Evolutionary conservation across 2,329 filamentous ascomycete species (phyloP).

Genomic region (Neonectria ditissima): DNA sequence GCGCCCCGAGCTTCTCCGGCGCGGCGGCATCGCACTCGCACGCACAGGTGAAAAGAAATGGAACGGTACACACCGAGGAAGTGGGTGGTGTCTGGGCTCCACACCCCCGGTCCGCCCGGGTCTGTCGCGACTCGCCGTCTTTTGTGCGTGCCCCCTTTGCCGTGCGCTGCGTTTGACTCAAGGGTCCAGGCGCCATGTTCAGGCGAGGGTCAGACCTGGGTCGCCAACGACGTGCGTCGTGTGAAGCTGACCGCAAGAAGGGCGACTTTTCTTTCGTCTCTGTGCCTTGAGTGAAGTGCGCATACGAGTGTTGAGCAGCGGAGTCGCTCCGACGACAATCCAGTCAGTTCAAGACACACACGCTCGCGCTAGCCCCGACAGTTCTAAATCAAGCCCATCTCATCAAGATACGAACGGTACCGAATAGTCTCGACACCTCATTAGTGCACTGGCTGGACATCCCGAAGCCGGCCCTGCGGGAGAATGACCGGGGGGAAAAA

Average conservation of each 20-base stretch:
- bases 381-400: conserved; percentile 7
- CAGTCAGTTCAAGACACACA: background rate
- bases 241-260: background rate
- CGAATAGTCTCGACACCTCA: background rate
- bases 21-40: conserved; percentile 2
- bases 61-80: conserved; percentile 16
- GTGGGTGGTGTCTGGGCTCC: conserved; percentile 9
- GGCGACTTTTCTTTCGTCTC: background rate
- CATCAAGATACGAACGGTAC: conserved; percentile 12
- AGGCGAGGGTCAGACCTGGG: background rate
- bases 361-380: background rate
- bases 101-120: background rate
- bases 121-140: background rate
- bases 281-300: background rate
- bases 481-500: background rate
- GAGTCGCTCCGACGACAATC: conserved; percentile 7
- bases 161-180: background rate
- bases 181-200: background rate
- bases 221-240: background rate
- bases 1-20: conserved; percentile 21
- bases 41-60: background rate
- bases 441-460: background rate
- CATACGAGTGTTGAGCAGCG: conserved; percentile 14
- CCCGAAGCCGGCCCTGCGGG: background rate
- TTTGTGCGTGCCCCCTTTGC: background rate